Base-by-base conservation (phyloP, 2,329 filamentous ascomycete genomes). In the Ceratocystis eucalypticola region DNA sequence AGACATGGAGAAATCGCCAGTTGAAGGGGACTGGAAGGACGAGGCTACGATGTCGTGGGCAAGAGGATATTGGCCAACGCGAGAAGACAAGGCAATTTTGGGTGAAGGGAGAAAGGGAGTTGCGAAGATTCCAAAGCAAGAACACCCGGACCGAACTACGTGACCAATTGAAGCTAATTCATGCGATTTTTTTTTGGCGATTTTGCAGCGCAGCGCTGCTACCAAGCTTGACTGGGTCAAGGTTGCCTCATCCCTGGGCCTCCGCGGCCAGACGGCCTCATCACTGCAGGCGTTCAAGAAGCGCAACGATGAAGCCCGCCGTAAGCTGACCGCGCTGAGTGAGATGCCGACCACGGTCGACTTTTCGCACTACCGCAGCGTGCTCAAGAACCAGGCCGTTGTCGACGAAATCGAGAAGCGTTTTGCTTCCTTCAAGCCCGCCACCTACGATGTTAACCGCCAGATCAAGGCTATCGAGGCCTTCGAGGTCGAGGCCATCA, bases 221-320 rank as follows among this genome's bases (percentile, higher is more conserved):
- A 86, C 95, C 80, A 99, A 97, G 86, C 86, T 99, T 84, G 94
- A 99, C 87, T 99, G 94, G 94, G 86, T 86, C 81, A 94, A 95
- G 82, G 86, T 99, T 75, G 88, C 88, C 80, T 86, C 84, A 80
- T 95, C 93, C 76, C 91, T 99, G 74, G 93, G 93, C 78, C 91
- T 99, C 78, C 90, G 90, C 78, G 94, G 94, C 77, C 89, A 91
- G 82, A 99, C 94, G 72, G 92, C 90, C 72, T 80, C 88, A 74
- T 88, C 93, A 69, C 91, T 99, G 69, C 88, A 93, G 77, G 85
- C 90, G 71, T 99, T 99, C 88, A 99, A 99, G 86, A 94, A 96
- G 87, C 92, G 94, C 81, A 96, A 97, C 84, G 94, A 99, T 77
- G 92, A 96, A 77, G 93, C 91, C 76, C 92, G 93, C 80, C 93